Conservation (phyloP, 1,139 yeast species). For the Diutina ranongensis region DNA sequence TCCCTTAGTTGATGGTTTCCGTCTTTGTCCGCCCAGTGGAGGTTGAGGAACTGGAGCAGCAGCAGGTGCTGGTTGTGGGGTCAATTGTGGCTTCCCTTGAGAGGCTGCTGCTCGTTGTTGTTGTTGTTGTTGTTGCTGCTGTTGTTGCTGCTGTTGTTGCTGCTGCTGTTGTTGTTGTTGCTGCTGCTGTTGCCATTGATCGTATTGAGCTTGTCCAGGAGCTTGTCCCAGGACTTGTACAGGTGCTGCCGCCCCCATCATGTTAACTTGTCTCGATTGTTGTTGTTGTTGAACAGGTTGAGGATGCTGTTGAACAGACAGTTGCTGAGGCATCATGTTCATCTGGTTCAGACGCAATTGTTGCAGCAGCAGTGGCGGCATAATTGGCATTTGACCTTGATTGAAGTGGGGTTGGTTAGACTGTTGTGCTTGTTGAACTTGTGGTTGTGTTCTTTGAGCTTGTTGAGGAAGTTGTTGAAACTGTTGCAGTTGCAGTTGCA, state of each 20-base stretch:
- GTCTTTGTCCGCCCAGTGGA: not conserved
- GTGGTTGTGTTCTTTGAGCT: not conserved
- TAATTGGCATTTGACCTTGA: not conserved
- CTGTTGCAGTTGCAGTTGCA: slow-evolving; percentile 8
- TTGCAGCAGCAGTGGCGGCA: not conserved
- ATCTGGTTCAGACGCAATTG: too few relatives aligned
- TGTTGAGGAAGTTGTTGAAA: slow-evolving; percentile 5
- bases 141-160: slow-evolving; percentile 9
- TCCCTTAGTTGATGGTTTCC: slow-evolving; percentile 1
- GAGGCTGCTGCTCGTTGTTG: not conserved
- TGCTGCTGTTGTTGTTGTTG: slow-evolving; percentile 9
- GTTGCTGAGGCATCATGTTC: not conserved
- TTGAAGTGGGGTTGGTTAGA: not conserved
- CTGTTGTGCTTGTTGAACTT: not conserved
- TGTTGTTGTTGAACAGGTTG: slow-evolving; percentile 16
- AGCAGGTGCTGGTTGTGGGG: not conserved
- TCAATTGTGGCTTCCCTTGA: not conserved
- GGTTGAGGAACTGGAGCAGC: not conserved
- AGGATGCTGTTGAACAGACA: slow-evolving; percentile 13
- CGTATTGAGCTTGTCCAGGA: slow-evolving; percentile 7
- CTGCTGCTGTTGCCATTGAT: slow-evolving; percentile 6
- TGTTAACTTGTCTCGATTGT: slow-evolving; percentile 9
- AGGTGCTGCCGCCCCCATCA: not conserved
- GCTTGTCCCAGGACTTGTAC: slow-evolving; percentile 7
- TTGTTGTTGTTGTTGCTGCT: slow-evolving; percentile 7